Evolutionary conservation across 2,329 filamentous ascomycete species (phyloP).

Genomic region (Sporothrix euskadiensis): DNA sequence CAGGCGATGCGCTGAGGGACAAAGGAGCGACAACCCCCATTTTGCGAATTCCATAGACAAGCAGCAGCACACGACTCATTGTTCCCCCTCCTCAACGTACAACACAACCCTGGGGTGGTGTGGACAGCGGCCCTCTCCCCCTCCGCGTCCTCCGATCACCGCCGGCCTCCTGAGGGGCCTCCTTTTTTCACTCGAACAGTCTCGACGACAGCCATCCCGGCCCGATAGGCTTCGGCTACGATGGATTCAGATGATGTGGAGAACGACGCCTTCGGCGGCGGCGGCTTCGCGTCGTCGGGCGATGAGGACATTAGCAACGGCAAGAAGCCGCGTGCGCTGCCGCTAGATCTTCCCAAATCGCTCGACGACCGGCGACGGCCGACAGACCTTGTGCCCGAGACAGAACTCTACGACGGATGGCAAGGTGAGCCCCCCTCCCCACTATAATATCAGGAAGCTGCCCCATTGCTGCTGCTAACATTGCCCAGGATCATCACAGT

Average conservation of each 20-base stretch:
- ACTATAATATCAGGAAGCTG: not conserved
- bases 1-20: constrained; percentile 5
- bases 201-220: not conserved
- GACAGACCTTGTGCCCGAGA: constrained; percentile 71
- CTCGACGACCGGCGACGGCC: constrained; percentile 80
- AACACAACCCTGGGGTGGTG: constrained; percentile 3
- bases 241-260: constrained; percentile 25
- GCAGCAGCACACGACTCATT: constrained; percentile 1
- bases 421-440: constrained; percentile 60
- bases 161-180: not conserved
- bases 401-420: constrained; percentile 98
- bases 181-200: not conserved
- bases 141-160: constrained; percentile 18
- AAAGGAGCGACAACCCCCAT: not conserved
- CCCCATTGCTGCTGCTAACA: not conserved
- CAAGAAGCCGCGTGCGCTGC: constrained; percentile 59
- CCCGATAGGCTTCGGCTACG: not conserved
- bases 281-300: constrained; percentile 28
- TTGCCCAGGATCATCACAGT: constrained; percentile 82
- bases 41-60: not conserved
- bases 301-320: constrained; percentile 33
- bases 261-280: constrained; percentile 21
- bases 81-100: not conserved
- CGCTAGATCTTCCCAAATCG: constrained; percentile 83
- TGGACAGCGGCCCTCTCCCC: constrained; percentile 7